These are phyloP conservation scores for Taphrina sp. DNA, from an alignment of 1,139 yeast species.

Conservation along the genomic window DNA sequence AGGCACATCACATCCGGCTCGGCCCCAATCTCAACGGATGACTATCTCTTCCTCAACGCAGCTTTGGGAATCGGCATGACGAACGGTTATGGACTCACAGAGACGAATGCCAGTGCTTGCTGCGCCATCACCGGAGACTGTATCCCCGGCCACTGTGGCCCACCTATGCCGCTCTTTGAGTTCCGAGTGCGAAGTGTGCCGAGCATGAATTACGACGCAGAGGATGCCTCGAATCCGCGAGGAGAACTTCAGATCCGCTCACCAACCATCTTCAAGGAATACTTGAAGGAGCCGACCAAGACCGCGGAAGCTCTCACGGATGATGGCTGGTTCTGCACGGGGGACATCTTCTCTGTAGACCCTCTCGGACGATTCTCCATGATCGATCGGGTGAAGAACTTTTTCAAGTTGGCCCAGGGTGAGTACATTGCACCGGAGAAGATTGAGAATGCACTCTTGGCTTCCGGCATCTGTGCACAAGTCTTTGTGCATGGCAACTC, in stretches of 20 bases:
- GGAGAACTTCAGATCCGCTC: conserved; percentile 69
- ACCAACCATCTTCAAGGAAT: conserved; percentile 60
- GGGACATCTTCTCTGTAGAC: conserved; percentile 66
- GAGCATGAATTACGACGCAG: conserved; percentile 60
- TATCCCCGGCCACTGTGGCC: conserved; percentile 60
- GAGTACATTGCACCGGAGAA: conserved; percentile 79
- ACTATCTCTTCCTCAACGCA: conserved; percentile 61
- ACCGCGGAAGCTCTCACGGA: conserved; percentile 55
- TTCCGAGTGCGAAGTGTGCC: conserved; percentile 65
- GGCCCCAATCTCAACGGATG: conserved; percentile 67
- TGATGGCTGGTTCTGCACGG: conserved; percentile 76
- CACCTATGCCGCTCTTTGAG: conserved; percentile 55
- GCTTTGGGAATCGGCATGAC: conserved; percentile 58
- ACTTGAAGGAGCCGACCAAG: conserved; percentile 59
- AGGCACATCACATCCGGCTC: conserved; percentile 61
- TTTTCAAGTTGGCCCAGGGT: conserved; percentile 73
- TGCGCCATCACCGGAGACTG: conserved; percentile 52
- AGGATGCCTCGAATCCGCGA: conserved; percentile 51
- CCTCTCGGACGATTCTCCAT: conserved; percentile 57
- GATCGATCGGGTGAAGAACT: conserved; percentile 75
- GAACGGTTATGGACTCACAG: conserved; percentile 81
- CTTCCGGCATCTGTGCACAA: conserved; percentile 57
- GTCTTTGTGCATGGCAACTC: conserved; percentile 71
- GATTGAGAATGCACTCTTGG: conserved; percentile 63
- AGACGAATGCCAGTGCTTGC: conserved; percentile 65